These are phyloP conservation scores for Saccharata proteae DNA, from an alignment of 2,329 filamentous ascomycete species.

Conservation along the genomic window DNA sequence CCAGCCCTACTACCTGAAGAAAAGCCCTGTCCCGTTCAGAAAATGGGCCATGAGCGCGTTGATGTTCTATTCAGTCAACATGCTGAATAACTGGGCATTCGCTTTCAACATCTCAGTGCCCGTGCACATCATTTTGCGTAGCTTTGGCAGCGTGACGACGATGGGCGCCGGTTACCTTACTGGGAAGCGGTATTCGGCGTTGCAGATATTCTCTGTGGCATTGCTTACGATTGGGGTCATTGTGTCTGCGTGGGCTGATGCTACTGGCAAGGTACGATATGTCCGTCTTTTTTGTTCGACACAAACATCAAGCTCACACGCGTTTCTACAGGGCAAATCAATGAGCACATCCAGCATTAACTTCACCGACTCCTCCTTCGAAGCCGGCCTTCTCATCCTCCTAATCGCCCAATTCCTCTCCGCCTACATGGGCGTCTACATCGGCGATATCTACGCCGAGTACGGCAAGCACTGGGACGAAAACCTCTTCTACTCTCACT, in stretches of 20 bases:
- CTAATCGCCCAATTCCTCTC: slow-evolving; percentile 82
- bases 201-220: slow-evolving; percentile 71
- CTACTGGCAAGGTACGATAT: slow-evolving; percentile 59
- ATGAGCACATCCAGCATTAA: slow-evolving; percentile 29
- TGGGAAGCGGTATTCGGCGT: slow-evolving; percentile 69
- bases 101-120: slow-evolving; percentile 94
- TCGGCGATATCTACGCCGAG: slow-evolving; percentile 74
- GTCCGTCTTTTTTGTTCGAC: background rate
- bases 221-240: slow-evolving; percentile 79
- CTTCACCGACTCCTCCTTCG: slow-evolving; percentile 36
- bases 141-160: slow-evolving; percentile 89
- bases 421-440: slow-evolving; percentile 89
- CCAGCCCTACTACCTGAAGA: slow-evolving; percentile 59
- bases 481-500: slow-evolving; percentile 84
- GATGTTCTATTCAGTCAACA: slow-evolving; percentile 86
- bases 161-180: slow-evolving; percentile 82
- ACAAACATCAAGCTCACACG: background rate
- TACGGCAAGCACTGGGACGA: slow-evolving; percentile 91
- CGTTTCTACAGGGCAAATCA: slow-evolving; percentile 27
- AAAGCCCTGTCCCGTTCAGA: slow-evolving; percentile 67
- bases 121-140: slow-evolving; percentile 90
- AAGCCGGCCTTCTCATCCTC: slow-evolving; percentile 66
- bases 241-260: slow-evolving; percentile 80
- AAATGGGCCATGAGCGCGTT: slow-evolving; percentile 83
- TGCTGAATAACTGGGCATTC: slow-evolving; percentile 96